Base-by-base conservation (phyloP, 345 rosid species). In the Turnera subulata region DNA sequence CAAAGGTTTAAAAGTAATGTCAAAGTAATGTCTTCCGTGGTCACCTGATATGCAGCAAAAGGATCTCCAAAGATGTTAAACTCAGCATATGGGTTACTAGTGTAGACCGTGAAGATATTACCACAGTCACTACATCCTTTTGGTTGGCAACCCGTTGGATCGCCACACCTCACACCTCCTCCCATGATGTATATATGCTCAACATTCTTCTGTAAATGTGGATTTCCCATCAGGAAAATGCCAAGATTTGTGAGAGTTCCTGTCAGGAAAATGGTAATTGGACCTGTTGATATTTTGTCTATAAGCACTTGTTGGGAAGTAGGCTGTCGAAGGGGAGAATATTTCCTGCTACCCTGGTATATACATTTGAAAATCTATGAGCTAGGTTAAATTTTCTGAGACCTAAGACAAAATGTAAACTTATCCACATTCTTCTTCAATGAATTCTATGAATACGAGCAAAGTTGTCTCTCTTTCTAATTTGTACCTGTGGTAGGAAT, bases 31-130 rank as follows among this genome's bases (percentile, higher is more conserved):
- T 29, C 5, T 29, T 29, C 35, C 8, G 35, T 29, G n/a, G n/a
- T 51, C 47, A 86, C 95, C 87, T 88, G 96, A 61, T 88, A 86
- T 40, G 98, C 82, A 47, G 98, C 88, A 49, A 91, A 88, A 56
- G 98, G 98, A 62, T 91, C 96, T 25, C 59, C 84, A 44, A 86
- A 91, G 38, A 86, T 74, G 70, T 91, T 91, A 72, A 86, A 91
- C 77, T 91, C 96, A 0, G 92, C 96, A 46, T 81, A 91, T 52
- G 96, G 98, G 68, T 88, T 91, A 51, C 81, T 81, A n/a, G 69
- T 47, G 46, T 73, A 88, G 73, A 68, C 84, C 6, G 96, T 78
- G 71, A 72, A 82, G 74, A 91, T 45, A 73, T 91, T 88, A 3
- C 96, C 96, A 8, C 29, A 72, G 68, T 80, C 78, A 32, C 91